Conservation (phyloP, 306 rosid genomes). For the Casuarina equisetifolia region DNA sequence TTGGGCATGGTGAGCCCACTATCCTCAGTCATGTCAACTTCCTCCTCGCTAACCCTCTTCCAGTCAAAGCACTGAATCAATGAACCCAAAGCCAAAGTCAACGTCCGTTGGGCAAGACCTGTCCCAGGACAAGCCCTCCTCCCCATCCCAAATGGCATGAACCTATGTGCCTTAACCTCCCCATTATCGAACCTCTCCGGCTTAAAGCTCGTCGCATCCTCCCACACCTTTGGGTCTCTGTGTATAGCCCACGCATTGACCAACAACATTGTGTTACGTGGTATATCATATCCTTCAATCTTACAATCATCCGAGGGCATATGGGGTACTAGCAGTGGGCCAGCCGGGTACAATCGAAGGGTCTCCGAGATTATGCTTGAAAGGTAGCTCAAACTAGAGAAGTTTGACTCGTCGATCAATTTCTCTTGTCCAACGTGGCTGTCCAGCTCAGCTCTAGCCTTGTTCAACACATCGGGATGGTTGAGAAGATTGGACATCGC, state of each 20-base stretch:
- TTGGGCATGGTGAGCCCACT: too few relatives aligned
- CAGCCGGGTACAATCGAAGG: conserved; percentile 9
- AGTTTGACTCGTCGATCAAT: conserved; percentile 27
- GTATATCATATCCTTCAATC: neutral
- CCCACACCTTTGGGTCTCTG: conserved; percentile 35
- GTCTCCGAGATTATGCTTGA: conserved; percentile 36
- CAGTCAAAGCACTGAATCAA: too few relatives aligned
- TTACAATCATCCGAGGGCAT: neutral
- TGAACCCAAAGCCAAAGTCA: too few relatives aligned
- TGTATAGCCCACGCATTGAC: conserved; percentile 46
- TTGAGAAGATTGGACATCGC: conserved; percentile 38
- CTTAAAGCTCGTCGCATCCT: conserved; percentile 21
- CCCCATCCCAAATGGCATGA: too few relatives aligned
- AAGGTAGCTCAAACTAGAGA: conserved; percentile 33
- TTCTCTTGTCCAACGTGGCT: conserved; percentile 20
- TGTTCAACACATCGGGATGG: conserved; percentile 26
- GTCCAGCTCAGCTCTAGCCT: conserved; percentile 28
- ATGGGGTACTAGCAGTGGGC: neutral
- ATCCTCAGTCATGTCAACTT: too few relatives aligned
- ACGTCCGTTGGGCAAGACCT: too few relatives aligned
- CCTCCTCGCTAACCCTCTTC: too few relatives aligned
- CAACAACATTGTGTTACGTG: conserved; percentile 11
- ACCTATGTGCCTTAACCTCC: too few relatives aligned
- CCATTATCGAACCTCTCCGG: conserved; percentile 14
- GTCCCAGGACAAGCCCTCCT: too few relatives aligned